These are phyloP conservation scores for Mesembryanthemum crystallinum DNA, from an alignment of 148 eudicot species.

Conservation along the genomic window DNA sequence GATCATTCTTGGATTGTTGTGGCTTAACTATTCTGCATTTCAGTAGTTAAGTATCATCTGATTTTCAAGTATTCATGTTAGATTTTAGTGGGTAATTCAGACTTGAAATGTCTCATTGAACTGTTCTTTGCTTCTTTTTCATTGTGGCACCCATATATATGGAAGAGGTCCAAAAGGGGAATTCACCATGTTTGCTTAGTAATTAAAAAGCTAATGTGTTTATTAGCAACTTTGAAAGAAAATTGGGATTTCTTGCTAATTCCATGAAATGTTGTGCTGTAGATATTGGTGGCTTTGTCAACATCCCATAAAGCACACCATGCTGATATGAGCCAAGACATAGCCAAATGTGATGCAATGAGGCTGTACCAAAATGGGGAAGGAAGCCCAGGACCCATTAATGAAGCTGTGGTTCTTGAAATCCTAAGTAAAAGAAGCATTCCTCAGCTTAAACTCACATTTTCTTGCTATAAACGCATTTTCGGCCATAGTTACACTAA, in stretches of 20 bases:
- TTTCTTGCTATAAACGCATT: conserved; percentile 61
- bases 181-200: no score
- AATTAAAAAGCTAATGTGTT: no score
- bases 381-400: conserved; percentile 42
- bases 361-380: conserved; percentile 76
- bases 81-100: no score
- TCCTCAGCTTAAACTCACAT: conserved; percentile 59
- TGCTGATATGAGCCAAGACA: conserved; percentile 63
- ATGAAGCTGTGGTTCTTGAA: conserved; percentile 73
- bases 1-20: no score
- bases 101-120: no score
- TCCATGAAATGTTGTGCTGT: not conserved
- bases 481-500: conserved; percentile 68
- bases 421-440: conserved; percentile 78
- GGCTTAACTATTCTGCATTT: no score
- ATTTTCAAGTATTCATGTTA: no score
- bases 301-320: conserved; percentile 80
- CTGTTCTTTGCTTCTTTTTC: no score
- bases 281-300: conserved; percentile 73
- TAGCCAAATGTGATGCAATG: conserved; percentile 71
- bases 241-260: not conserved
- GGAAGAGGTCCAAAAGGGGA: no score
- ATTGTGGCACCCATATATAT: no score
- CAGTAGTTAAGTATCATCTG: no score
- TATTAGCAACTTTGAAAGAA: not conserved